Base-by-base conservation (phyloP, 257 asterid species). In the Penstemon barbatus region DNA sequence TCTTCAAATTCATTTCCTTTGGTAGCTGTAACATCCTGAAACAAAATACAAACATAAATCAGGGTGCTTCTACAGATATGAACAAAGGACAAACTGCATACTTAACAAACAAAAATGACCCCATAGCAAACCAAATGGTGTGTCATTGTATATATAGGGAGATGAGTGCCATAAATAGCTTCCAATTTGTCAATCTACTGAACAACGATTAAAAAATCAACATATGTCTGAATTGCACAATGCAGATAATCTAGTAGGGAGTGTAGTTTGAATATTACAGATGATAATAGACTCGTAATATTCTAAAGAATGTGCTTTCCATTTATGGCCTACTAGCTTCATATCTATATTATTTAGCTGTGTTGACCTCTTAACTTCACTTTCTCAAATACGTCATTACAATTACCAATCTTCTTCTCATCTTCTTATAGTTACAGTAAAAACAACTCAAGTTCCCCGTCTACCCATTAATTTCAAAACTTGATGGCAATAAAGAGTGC, bases 1-100 rank as follows among this genome's bases (percentile, higher is more conserved):
- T 89, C 95, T 78, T 89, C 96, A 53, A 89, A 89, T 74, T 89
- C 95, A 78, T 89, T 87, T 79, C 96, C 96, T 71, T 87, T 89
- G 37, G 96, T 87, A 11, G 96, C 96, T 50, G 95, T 89, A 49
- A 89, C 95, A 83, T 89, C 96, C 95, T 87, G 81, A 59, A 66
- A 45, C 25, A 56, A 7, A 51, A 71, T 43, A 33, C 65, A 33
- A 57, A 69, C 44, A 67, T 46, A 57, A 74, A 8, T 61, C 58
- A 58, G 45, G 41, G 57, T 25, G 49, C 18, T 58, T 4, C 6
- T 42, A 45, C 57, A 5, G 44, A 48, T 7, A 58, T 59, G 46
- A 59, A 49, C 7, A 61, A 46, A 54, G 4, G 43, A 70, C 33
- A 67, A 39, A 72, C 39, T 60, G 39, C 44, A 60, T 12, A 68